Conservation (phyloP, 2,329 filamentous ascomycete genomes). For the Penicillium vulpinum region DNA sequence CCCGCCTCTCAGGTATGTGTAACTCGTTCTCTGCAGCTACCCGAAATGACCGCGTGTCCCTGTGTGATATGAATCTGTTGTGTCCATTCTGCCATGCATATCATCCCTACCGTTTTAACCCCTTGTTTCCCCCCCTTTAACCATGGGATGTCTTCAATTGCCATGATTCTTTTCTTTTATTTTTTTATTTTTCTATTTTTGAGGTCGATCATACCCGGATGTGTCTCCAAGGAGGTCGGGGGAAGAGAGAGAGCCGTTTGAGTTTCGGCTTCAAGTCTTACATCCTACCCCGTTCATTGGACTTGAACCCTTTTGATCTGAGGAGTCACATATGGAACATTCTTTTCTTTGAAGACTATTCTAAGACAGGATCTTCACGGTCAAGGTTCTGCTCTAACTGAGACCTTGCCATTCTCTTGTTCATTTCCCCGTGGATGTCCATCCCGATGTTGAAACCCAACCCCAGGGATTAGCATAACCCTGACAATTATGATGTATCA, state of each 20-base stretch:
- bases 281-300: too few relatives aligned
- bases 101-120: neutral
- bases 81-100: slow-evolving; percentile 10
- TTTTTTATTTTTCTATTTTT: too few relatives aligned
- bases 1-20: slow-evolving; percentile 26
- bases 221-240: neutral
- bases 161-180: neutral
- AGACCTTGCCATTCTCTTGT: neutral
- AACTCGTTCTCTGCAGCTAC: slow-evolving; percentile 9
- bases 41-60: slow-evolving; percentile 10
- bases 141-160: slow-evolving; percentile 1
- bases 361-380: neutral
- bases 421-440: slow-evolving; percentile 21
- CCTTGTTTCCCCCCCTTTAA: neutral
- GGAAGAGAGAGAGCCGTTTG: neutral
- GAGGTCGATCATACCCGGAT: neutral
- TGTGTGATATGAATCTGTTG: neutral
- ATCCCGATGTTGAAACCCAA: slow-evolving; percentile 22
- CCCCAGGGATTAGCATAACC: slow-evolving; percentile 1
- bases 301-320: neutral
- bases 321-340: slow-evolving; percentile 1
- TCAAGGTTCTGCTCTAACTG: neutral
- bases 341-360: neutral
- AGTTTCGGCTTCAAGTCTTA: slow-evolving; percentile 6
- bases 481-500: neutral